Evolutionary conservation across 192 early-diverging fungal species (phyloP).

Genomic region (Helicostylum pulchrum): DNA sequence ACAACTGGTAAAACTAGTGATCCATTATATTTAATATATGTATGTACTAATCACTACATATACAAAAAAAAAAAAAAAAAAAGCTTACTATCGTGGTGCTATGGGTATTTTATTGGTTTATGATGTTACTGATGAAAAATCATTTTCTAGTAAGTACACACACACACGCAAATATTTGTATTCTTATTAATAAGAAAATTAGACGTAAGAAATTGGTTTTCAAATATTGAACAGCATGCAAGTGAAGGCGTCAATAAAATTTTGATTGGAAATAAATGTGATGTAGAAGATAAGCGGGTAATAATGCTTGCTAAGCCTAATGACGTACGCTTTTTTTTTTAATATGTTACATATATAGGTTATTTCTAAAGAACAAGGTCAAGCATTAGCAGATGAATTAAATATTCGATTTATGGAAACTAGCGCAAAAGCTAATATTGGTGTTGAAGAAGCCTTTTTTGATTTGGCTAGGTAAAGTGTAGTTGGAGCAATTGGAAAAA

Average conservation of each 20-base stretch:
- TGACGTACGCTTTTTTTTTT: slow-evolving; percentile 1
- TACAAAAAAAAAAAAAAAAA: no score
- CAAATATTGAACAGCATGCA: slow-evolving; percentile 99
- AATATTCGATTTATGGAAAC: slow-evolving; percentile 96
- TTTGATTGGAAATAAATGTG: slow-evolving; percentile 99
- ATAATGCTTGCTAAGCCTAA: neutral
- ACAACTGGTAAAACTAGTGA: slow-evolving; percentile 70
- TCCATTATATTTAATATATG: neutral
- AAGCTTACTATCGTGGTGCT: slow-evolving; percentile 97
- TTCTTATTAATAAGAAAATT: neutral
- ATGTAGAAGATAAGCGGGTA: slow-evolving; percentile 93
- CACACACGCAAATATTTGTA: no score
- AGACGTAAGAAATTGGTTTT: slow-evolving; percentile 99
- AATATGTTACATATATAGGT: slow-evolving; percentile 50
- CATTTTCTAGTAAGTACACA: slow-evolving; percentile 82
- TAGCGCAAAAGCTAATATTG: slow-evolving; percentile 97
- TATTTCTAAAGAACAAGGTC: slow-evolving; percentile 92
- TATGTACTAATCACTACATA: neutral
- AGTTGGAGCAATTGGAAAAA: no score
- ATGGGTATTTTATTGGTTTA: slow-evolving; percentile 99
- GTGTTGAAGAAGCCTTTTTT: slow-evolving; percentile 97
- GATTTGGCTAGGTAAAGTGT: slow-evolving; percentile 89
- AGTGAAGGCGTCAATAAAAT: slow-evolving; percentile 99
- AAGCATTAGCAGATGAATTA: slow-evolving; percentile 91
- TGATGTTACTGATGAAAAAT: slow-evolving; percentile 98